These are phyloP conservation scores for Psilocybe mexicana DNA, from an alignment of 1,284 basidiomycete species.

Conservation along the genomic window DNA sequence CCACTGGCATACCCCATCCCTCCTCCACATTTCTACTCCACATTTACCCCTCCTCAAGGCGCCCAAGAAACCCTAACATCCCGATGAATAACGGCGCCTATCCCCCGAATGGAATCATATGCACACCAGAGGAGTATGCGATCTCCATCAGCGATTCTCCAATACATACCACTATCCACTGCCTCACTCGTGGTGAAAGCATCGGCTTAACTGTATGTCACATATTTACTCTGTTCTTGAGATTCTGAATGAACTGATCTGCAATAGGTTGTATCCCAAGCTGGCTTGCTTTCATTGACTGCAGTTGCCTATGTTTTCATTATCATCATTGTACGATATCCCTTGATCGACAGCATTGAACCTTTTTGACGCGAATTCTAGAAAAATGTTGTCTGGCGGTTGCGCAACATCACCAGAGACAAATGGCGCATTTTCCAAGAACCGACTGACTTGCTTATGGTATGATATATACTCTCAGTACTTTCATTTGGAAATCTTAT, in stretches of 20 bases:
- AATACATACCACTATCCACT: constrained; percentile 13
- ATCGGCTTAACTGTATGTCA: constrained; percentile 22
- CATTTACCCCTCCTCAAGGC: not conserved
- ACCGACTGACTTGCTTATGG: constrained; percentile 39
- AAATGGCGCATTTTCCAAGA: constrained; percentile 31
- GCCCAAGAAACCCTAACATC: not conserved
- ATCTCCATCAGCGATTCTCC: constrained; percentile 3
- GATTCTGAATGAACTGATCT: not conserved
- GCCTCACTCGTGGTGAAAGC: constrained; percentile 22
- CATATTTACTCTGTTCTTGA: not conserved
- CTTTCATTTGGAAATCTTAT: not conserved
- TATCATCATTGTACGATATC: constrained; percentile 13
- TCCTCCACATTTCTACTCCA: not conserved
- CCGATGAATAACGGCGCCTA: not conserved
- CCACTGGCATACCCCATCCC: not conserved
- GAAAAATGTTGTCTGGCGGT: constrained; percentile 30
- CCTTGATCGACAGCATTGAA: too few relatives aligned
- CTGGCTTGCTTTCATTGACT: constrained; percentile 18
- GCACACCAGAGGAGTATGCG: constrained; percentile 14
- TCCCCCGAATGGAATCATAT: constrained; percentile 12
- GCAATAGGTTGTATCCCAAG: constrained; percentile 14
- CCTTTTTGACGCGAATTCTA: constrained; percentile 8
- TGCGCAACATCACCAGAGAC: constrained; percentile 19
- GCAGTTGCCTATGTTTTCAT: constrained; percentile 17
- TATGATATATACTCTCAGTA: constrained; percentile 12